Base-by-base conservation (phyloP, 2,329 filamentous ascomycete genomes). In the Thelonectria discophora region DNA sequence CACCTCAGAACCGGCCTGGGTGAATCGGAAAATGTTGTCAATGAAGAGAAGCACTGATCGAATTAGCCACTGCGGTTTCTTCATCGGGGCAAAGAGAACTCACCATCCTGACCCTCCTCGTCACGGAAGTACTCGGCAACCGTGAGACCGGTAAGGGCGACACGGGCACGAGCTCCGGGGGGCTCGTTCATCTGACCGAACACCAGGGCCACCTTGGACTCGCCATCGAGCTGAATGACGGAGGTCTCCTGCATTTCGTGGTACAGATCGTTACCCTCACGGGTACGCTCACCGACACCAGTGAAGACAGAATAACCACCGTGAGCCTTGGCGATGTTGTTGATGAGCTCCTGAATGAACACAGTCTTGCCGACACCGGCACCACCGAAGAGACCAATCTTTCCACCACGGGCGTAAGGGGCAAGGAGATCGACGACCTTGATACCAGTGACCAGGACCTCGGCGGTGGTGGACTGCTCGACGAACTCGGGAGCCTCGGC, bases 181-280 rank as follows among this genome's bases (percentile, higher is more conserved):
- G 95, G 95, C 87, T 99, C 95, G 89, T 99, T 99, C 95, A 99
- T 99, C 88, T 99, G 95, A 88, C 95, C 95, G 86, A 99, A 99
- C 74, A 99, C 95, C 74, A 99, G 86, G 69, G 95, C 93, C 86
- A 98, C 95, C 91, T 99, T 99, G 82, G 95, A 98, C 77, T 97
- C 94, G 83, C 95, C 95, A 71, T 99, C 95, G 72, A 99, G 93
- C 84, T 99, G 90, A 84, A 99, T 99, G 88, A 99, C 95, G 79
- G 92, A 93, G 74, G 95, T 99, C 86, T 99, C 94, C 88, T 98
- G 95, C 95, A 99, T 99, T 89, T 99, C 95, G 86, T 99, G 94
- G 91, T 99, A 99, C 88, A 99, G 84, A 90, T 99, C 95, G 90
- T 99, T 99, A 89, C 95, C 95, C 90, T 99, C 95, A 93, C 95